A percentile compares a stretch with the other conserved stretches of the same genome.
These are phyloP conservation scores for Sporothrix schenckii DNA, from an alignment of 2,329 filamentous ascomycete genomes.

Conservation along the genomic window DNA sequence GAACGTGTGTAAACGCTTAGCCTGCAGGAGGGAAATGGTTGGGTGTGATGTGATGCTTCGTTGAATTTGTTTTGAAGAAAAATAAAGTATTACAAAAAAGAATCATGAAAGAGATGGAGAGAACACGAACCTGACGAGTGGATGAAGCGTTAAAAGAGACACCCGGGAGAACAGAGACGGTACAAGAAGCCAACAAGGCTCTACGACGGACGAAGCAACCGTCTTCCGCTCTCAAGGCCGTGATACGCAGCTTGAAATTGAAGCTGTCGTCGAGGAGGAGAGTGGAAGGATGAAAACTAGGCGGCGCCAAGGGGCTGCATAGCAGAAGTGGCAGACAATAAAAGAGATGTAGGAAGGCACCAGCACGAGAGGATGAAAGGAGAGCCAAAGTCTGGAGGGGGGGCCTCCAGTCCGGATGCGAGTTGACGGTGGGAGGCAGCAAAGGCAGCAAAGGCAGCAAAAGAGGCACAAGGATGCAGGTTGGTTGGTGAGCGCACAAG, in stretches of 20 bases:
- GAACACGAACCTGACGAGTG: not conserved
- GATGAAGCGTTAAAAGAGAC: not conserved
- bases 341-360: too few species aligned
- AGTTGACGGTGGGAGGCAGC: not conserved
- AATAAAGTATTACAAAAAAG: too few species aligned
- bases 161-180: too few species aligned
- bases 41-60: not conserved
- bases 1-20: conserved; percentile 10
- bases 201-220: too few species aligned
- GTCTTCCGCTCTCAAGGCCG: not conserved
- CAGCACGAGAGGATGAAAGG: not conserved
- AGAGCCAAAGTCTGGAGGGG: not conserved
- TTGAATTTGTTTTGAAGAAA: not conserved
- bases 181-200: not conserved
- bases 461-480: not conserved
- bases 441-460: not conserved
- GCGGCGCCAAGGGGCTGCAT: conserved; percentile 1
- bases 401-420: conserved; percentile 5
- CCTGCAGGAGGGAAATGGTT: conserved; percentile 1
- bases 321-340: not conserved
- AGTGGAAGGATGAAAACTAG: not conserved
- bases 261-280: not conserved
- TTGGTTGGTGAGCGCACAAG: not conserved
- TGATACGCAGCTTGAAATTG: not conserved
- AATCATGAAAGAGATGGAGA: not conserved